A percentile compares a stretch with the other conserved stretches of the same genome.
Evolutionary conservation across 495 filamentous ascomycete species (phyloP).

Genomic region (Patellaria atrata): DNA sequence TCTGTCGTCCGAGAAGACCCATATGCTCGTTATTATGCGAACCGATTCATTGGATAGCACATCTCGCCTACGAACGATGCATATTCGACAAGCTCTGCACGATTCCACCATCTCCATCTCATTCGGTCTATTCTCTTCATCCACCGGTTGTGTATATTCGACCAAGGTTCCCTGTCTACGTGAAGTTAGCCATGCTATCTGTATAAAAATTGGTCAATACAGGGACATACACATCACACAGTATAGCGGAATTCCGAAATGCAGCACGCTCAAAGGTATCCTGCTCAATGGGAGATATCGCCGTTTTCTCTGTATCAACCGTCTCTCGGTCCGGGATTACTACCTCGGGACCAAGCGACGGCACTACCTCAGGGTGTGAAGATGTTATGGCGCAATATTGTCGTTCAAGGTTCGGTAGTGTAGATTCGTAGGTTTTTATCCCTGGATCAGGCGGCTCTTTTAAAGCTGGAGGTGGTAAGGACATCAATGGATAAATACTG

Average conservation of each 20-base stretch:
- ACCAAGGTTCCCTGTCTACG: constrained; percentile 17
- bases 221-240: constrained; percentile 26
- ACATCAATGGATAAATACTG: too few species aligned
- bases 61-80: constrained; percentile 26
- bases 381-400: too few species aligned
- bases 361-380: not conserved
- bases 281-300: constrained; percentile 17
- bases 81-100: constrained; percentile 16
- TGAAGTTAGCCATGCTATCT: too few species aligned
- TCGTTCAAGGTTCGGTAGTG: constrained; percentile 9
- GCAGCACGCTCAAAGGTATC: constrained; percentile 22
- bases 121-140: constrained; percentile 18
- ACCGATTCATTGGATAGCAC: constrained; percentile 12
- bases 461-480: constrained; percentile 16
- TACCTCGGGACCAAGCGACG: not conserved
- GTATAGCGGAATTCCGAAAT: constrained; percentile 26
- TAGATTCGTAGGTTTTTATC: constrained; percentile 1
- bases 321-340: not conserved
- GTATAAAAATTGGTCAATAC: too few species aligned
- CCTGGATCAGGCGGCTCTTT: constrained; percentile 5
- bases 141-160: constrained; percentile 23
- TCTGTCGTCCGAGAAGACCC: constrained; percentile 26
- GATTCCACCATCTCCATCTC: constrained; percentile 22
- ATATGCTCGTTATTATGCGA: constrained; percentile 25
- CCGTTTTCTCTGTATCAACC: constrained; percentile 1